A percentile compares a stretch with the other conserved stretches of the same genome.
Evolutionary conservation across 1,284 basidiomycete genomes (phyloP).

Genomic region (Entoloma clypeatum): DNA sequence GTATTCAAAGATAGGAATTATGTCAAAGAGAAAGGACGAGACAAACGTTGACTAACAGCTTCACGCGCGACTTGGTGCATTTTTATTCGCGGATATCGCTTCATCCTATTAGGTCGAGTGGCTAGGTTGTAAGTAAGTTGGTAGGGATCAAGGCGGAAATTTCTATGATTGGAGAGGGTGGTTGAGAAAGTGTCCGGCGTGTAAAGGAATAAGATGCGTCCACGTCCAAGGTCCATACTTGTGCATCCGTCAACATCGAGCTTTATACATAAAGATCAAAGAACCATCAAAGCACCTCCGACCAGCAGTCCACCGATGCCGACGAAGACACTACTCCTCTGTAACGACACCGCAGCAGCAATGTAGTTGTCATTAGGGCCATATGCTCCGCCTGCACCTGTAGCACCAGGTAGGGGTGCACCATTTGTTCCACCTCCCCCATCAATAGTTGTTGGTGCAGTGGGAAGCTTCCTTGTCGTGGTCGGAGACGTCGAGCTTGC

Average conservation of each 20-base stretch:
- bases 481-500: conserved; percentile 22
- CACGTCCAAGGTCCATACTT: conserved; percentile 6
- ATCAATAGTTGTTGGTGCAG: conserved; percentile 49
- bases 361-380: conserved; percentile 65
- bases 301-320: conserved; percentile 40
- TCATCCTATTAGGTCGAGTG: too few relatives aligned
- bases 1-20: too few relatives aligned
- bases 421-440: conserved; percentile 47
- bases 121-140: too few relatives aligned
- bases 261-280: too few relatives aligned
- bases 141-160: too few relatives aligned
- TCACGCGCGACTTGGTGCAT: too few relatives aligned
- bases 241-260: conserved; percentile 12
- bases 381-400: conserved; percentile 47
- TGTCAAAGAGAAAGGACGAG: too few relatives aligned
- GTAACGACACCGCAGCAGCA: conserved; percentile 48
- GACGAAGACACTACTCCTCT: conserved; percentile 37
- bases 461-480: conserved; percentile 41
- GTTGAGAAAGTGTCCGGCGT: too few relatives aligned
- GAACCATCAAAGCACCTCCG: conserved; percentile 45
- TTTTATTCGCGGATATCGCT: too few relatives aligned
- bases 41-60: too few relatives aligned
- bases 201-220: too few relatives aligned
- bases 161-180: too few relatives aligned
- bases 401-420: conserved; percentile 43